These are phyloP conservation scores for Salix suchowensis DNA, from an alignment of 345 rosid genomes.

Conservation along the genomic window DNA sequence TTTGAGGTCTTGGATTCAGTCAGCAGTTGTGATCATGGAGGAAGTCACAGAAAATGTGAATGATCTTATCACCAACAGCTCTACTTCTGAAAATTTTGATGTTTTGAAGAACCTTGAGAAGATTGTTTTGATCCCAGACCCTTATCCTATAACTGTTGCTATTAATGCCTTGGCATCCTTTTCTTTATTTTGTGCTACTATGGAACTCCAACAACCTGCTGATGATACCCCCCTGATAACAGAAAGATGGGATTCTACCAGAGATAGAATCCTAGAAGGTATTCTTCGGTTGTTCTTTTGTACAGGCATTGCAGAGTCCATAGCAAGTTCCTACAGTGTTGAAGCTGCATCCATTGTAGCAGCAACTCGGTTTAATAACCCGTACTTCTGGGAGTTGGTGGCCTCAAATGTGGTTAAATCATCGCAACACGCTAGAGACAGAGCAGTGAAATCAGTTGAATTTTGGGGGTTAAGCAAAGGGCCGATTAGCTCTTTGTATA, in stretches of 20 bases:
- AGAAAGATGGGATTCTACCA: slow-evolving; percentile 53
- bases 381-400: slow-evolving; percentile 74
- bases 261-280: slow-evolving; percentile 68
- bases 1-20: slow-evolving; percentile 70
- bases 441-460: slow-evolving; percentile 81
- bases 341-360: slow-evolving; percentile 68
- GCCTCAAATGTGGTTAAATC: slow-evolving; percentile 60
- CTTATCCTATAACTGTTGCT: slow-evolving; percentile 43
- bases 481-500: slow-evolving; percentile 72
- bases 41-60: slow-evolving; percentile 75
- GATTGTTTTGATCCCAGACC: slow-evolving; percentile 50
- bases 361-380: slow-evolving; percentile 50
- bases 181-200: slow-evolving; percentile 42
- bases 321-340: slow-evolving; percentile 49
- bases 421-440: slow-evolving; percentile 51
- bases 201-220: slow-evolving; percentile 32
- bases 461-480: slow-evolving; percentile 82
- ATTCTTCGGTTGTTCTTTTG: slow-evolving; percentile 85
- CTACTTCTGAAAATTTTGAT: slow-evolving; percentile 40
- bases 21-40: slow-evolving; percentile 87
- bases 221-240: slow-evolving; percentile 29
- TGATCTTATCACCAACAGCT: slow-evolving; percentile 39
- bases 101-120: slow-evolving; percentile 45
- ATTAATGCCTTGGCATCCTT: slow-evolving; percentile 66
- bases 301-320: slow-evolving; percentile 82